A percentile compares a stretch with the other conserved stretches of the same genome.
These are phyloP conservation scores for Cladosporium oxysporum DNA, from an alignment of 2,329 filamentous ascomycete species.

Conservation along the genomic window DNA sequence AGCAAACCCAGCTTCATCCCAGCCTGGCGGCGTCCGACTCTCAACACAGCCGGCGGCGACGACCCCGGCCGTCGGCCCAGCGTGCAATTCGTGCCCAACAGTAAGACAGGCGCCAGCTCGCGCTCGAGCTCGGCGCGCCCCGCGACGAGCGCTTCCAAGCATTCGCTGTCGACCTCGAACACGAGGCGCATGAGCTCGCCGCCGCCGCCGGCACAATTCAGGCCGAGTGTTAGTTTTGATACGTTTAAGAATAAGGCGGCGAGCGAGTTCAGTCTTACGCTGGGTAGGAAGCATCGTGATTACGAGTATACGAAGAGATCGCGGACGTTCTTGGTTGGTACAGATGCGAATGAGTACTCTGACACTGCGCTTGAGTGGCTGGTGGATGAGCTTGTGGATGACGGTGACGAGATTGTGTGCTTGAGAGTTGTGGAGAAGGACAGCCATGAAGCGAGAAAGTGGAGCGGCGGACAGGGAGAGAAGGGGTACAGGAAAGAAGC, in stretches of 20 bases:
- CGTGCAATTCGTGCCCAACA: constrained; percentile 41
- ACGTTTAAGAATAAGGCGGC: constrained; percentile 69
- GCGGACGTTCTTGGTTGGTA: constrained; percentile 85
- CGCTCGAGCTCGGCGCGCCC: constrained; percentile 34
- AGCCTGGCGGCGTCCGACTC: constrained; percentile 36
- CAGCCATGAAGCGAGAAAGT: constrained; percentile 59
- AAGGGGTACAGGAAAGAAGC: constrained; percentile 72
- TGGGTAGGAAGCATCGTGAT: constrained; percentile 83
- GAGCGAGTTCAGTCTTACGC: constrained; percentile 72
- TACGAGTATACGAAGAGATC: constrained; percentile 79
- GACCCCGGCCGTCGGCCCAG: constrained; percentile 34
- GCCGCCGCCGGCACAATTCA: constrained; percentile 54
- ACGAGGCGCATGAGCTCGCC: constrained; percentile 34
- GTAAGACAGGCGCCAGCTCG: constrained; percentile 28
- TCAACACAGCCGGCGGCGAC: constrained; percentile 27
- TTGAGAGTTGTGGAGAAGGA: constrained; percentile 85
- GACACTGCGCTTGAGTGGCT: constrained; percentile 92
- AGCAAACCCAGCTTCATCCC: constrained; percentile 31
- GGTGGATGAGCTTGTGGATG: constrained; percentile 86
- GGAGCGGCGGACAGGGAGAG: constrained; percentile 49
- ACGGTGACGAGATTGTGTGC: constrained; percentile 91
- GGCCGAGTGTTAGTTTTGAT: constrained; percentile 71
- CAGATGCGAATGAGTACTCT: constrained; percentile 88
- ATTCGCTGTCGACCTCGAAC: constrained; percentile 8
- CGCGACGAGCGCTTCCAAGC: constrained; percentile 23